These are phyloP conservation scores for Crithidia sp. DNA, from an alignment of 208 protist genomes.

Conservation along the genomic window DNA sequence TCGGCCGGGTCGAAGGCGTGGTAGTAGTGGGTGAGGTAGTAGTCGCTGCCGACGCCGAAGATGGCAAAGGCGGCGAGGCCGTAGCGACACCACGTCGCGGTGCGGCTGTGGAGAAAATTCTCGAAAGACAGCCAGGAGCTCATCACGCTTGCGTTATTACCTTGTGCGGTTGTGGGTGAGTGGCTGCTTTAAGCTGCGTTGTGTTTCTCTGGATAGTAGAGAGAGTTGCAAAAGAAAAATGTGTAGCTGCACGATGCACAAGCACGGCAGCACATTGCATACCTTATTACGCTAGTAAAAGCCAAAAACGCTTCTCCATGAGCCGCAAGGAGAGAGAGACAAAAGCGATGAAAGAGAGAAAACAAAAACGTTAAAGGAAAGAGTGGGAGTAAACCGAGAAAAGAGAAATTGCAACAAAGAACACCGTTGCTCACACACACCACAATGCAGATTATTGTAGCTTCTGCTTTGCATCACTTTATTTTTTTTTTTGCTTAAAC, in stretches of 20 bases:
- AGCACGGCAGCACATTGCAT: no score
- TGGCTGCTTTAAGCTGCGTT: no score
- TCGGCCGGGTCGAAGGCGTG: constrained; percentile 72
- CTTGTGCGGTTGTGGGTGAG: not conserved
- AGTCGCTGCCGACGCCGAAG: constrained; percentile 78
- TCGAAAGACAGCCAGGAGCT: constrained; percentile 85
- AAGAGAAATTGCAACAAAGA: not conserved
- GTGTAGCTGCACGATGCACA: no score
- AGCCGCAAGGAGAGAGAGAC: constrained; percentile 9
- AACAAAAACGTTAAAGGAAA: not conserved
- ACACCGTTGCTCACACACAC: no score
- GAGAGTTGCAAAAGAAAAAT: no score
- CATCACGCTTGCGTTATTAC: constrained; percentile 41
- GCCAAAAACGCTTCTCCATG: not conserved
- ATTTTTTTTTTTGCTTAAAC: no score
- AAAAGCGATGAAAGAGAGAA: not conserved
- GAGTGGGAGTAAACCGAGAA: not conserved
- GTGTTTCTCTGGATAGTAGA: no score
- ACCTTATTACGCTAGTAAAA: no score
- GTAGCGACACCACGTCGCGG: constrained; percentile 65
- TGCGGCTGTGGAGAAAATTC: constrained; percentile 65
- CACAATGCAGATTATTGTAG: no score
- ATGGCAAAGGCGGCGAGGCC: constrained; percentile 59
- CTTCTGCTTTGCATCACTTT: no score
- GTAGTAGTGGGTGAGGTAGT: constrained; percentile 87